phyloP scores from a whole-genome alignment of 169 alveolate species.

The Cytauxzoon felis region DNA sequence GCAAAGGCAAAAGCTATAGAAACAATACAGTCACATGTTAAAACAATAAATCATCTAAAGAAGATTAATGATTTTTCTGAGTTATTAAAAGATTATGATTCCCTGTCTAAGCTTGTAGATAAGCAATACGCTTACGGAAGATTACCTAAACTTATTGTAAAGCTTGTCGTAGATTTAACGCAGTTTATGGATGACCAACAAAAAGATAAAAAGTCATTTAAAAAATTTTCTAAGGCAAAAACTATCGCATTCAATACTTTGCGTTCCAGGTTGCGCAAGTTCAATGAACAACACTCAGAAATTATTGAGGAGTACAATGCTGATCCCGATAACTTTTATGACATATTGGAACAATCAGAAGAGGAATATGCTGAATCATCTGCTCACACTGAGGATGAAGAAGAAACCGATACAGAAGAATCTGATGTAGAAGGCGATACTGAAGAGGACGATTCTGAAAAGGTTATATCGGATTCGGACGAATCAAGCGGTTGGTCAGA shows the following conservation, averaged over 20 bases:
- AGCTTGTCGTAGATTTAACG: slow-evolving; percentile 67
- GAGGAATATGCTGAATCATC: slow-evolving; percentile 64
- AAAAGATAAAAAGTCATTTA: slow-evolving; percentile 70
- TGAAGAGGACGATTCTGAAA: slow-evolving; percentile 14
- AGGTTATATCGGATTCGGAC: slow-evolving; percentile 51
- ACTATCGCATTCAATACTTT: slow-evolving; percentile 78
- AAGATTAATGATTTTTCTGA: slow-evolving; percentile 70
- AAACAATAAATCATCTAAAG: slow-evolving; percentile 72
- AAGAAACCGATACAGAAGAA: not conserved
- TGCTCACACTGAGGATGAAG: slow-evolving; percentile 49
- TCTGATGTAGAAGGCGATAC: slow-evolving; percentile 12
- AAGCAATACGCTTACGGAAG: slow-evolving; percentile 66
- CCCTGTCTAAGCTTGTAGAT: slow-evolving; percentile 68
- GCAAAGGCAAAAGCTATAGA: slow-evolving; percentile 79
- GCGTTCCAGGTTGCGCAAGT: slow-evolving; percentile 77
- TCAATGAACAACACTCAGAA: slow-evolving; percentile 72
- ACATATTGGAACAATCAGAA: slow-evolving; percentile 47
- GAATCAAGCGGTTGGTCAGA: slow-evolving; percentile 80
- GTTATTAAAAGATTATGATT: slow-evolving; percentile 76
- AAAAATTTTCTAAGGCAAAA: slow-evolving; percentile 75
- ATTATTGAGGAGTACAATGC: slow-evolving; percentile 71
- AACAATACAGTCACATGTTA: slow-evolving; percentile 63
- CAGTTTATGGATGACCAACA: slow-evolving; percentile 73
- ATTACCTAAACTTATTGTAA: slow-evolving; percentile 67
- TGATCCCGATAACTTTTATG: slow-evolving; percentile 74